A percentile compares a stretch with the other conserved stretches of the same genome.
These are phyloP conservation scores for Talaromyces sp. DNA, from an alignment of 2,329 filamentous ascomycete species.

Conservation along the genomic window DNA sequence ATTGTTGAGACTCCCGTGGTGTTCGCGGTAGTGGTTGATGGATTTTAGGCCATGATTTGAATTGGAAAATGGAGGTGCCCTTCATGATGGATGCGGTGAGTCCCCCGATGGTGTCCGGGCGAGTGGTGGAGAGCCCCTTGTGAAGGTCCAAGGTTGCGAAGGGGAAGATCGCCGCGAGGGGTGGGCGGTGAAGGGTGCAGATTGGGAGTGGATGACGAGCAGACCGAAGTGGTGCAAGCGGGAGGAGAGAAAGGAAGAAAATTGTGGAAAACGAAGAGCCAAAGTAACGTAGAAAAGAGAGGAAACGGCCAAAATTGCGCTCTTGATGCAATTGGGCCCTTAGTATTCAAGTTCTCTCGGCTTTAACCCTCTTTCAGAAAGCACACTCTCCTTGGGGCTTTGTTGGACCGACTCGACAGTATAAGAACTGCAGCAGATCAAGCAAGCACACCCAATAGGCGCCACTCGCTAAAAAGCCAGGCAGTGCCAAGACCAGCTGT, in stretches of 20 bases:
- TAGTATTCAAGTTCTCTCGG: too few species aligned
- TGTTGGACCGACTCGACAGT: too few species aligned
- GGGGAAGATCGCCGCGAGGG: conserved; percentile 25
- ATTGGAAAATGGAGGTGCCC: conserved; percentile 49
- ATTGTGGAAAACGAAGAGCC: not conserved
- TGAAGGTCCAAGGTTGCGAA: not conserved
- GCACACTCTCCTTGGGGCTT: too few species aligned
- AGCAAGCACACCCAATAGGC: conserved; percentile 22
- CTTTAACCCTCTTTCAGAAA: too few species aligned
- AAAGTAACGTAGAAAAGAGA: not conserved
- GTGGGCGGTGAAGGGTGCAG: conserved; percentile 26
- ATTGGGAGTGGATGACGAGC: conserved; percentile 28
- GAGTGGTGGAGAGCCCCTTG: not conserved
- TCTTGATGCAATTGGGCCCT: not conserved
- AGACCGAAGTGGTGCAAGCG: conserved; percentile 11
- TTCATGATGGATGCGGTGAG: conserved; percentile 50
- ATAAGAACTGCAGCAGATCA: not conserved
- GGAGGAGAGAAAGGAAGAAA: not conserved
- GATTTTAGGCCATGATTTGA: conserved; percentile 58
- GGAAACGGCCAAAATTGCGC: not conserved
- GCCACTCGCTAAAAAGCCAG: conserved; percentile 38
- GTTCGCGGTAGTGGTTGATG: conserved; percentile 56
- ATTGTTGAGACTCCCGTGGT: conserved; percentile 59
- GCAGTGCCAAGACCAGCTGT: conserved; percentile 28
- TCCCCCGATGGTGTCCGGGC: not conserved